These are phyloP conservation scores for Moesziomyces sp. DNA, from an alignment of 1,284 basidiomycete species.

Conservation along the genomic window DNA sequence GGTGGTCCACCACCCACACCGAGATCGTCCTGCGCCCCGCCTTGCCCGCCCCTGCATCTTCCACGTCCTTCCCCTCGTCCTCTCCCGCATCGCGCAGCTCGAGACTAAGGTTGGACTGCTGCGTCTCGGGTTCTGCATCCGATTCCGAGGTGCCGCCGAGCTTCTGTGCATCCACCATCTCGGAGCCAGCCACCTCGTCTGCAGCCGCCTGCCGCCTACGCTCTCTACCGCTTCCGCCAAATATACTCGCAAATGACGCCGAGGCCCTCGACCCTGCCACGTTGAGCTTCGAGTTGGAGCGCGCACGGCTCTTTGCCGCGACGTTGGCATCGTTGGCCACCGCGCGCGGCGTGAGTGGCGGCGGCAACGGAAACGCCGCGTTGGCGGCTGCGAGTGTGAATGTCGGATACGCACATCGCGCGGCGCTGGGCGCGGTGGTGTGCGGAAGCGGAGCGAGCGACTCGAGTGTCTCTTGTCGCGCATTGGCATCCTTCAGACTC, in stretches of 20 bases:
- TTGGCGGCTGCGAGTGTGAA: slow-evolving; percentile 68
- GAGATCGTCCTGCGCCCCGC: slow-evolving; percentile 9
- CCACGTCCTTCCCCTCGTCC: neutral
- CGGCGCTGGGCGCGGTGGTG: slow-evolving; percentile 56
- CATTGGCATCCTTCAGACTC: slow-evolving; percentile 73
- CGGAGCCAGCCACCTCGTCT: slow-evolving; percentile 1
- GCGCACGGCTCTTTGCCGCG: neutral
- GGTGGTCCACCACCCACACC: slow-evolving; percentile 25
- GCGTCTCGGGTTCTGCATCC: too few species aligned
- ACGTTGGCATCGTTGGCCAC: neutral
- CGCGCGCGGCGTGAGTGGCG: slow-evolving; percentile 70
- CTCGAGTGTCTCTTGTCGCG: slow-evolving; percentile 71
- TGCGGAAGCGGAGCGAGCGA: slow-evolving; percentile 69
- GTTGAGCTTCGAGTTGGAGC: slow-evolving; percentile 30
- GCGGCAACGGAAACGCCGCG: slow-evolving; percentile 76
- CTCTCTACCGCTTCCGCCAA: slow-evolving; percentile 37
- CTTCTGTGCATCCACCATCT: slow-evolving; percentile 12
- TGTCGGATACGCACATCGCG: slow-evolving; percentile 10
- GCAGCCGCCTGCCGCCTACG: slow-evolving; percentile 9
- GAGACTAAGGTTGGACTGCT: slow-evolving; percentile 2
- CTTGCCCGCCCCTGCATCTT: neutral
- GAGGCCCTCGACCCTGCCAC: slow-evolving; percentile 20
- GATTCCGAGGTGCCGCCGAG: neutral
- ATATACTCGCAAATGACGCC: slow-evolving; percentile 45
- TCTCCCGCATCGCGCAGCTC: slow-evolving; percentile 2